Conservation (phyloP, 2,329 filamentous ascomycete species). For the Bipolaris cookei region DNA sequence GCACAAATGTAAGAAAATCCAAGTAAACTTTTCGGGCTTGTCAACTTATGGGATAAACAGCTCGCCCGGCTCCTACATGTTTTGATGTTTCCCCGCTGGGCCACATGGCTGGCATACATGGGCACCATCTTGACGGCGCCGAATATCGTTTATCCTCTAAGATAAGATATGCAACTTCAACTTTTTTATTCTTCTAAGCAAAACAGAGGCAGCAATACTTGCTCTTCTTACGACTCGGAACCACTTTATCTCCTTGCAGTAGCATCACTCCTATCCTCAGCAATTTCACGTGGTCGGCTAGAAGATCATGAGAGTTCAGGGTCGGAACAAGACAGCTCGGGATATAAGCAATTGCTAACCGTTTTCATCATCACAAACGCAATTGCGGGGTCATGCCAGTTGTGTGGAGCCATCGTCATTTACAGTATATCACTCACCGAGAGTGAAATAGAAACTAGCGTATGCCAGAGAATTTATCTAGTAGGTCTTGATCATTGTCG, state of each 20-base stretch:
- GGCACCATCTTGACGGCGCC: background rate
- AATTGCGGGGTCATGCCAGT: slow-evolving; percentile 3
- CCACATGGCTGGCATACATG: background rate
- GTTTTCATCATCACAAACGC: slow-evolving; percentile 4
- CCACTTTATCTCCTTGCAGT: slow-evolving; percentile 9
- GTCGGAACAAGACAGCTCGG: background rate
- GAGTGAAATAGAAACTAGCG: slow-evolving; percentile 5
- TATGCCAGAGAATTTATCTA: slow-evolving; percentile 2
- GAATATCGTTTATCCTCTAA: slow-evolving; percentile 3
- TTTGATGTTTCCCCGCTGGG: slow-evolving; percentile 5
- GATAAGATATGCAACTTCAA: slow-evolving; percentile 3
- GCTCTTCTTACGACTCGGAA: slow-evolving; percentile 5
- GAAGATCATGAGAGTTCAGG: slow-evolving; percentile 1
- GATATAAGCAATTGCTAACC: slow-evolving; percentile 8
- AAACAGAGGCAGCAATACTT: slow-evolving; percentile 1
- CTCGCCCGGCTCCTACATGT: background rate
- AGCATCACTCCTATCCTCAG: slow-evolving; percentile 8
- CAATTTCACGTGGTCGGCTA: slow-evolving; percentile 3
- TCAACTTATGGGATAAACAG: slow-evolving; percentile 3
- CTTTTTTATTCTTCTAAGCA: background rate
- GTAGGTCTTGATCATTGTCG: slow-evolving; percentile 5
- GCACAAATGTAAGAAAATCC: background rate
- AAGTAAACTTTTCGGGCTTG: slow-evolving; percentile 1
- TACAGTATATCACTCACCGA: slow-evolving; percentile 4
- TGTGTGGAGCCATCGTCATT: slow-evolving; percentile 6